These are phyloP conservation scores for Botrytis cinerea DNA, from an alignment of 2,329 filamentous ascomycete genomes.

Conservation along the genomic window DNA sequence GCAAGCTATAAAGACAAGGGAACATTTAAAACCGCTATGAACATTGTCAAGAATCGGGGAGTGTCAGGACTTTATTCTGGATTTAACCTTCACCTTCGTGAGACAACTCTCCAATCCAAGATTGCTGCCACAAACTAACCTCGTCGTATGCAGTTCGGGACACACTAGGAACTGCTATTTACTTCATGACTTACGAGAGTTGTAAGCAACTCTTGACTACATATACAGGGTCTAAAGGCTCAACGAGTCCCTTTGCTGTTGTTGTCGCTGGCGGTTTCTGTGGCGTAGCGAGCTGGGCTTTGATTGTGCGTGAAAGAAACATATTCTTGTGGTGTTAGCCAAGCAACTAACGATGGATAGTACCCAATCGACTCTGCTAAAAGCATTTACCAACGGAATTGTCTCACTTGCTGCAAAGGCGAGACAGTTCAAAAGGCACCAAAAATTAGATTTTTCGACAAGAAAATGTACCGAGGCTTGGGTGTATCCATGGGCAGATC, in stretches of 20 bases:
- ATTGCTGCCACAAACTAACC: background rate
- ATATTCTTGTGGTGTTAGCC: background rate
- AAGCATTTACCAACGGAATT: slow-evolving; percentile 81
- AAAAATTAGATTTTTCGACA: slow-evolving; percentile 76
- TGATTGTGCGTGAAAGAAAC: slow-evolving; percentile 28
- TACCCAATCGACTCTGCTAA: slow-evolving; percentile 77
- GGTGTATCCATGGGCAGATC: slow-evolving; percentile 82
- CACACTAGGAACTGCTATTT: slow-evolving; percentile 79
- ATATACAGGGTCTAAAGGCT: slow-evolving; percentile 67
- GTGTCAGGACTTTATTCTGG: slow-evolving; percentile 76
- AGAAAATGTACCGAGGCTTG: slow-evolving; percentile 78
- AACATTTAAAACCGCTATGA: slow-evolving; percentile 73
- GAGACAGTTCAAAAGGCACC: slow-evolving; percentile 63
- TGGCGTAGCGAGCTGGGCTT: slow-evolving; percentile 80
- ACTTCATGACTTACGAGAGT: slow-evolving; percentile 89
- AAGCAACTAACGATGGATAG: slow-evolving; percentile 19
- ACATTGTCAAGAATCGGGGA: slow-evolving; percentile 75
- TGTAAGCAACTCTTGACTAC: slow-evolving; percentile 80
- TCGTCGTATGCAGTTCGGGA: slow-evolving; percentile 63
- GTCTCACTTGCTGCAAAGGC: slow-evolving; percentile 68
- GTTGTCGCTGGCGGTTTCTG: slow-evolving; percentile 78
- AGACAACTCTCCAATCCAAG: slow-evolving; percentile 43
- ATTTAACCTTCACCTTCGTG: slow-evolving; percentile 75
- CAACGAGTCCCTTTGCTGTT: slow-evolving; percentile 78
- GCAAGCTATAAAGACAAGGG: slow-evolving; percentile 77